Base-by-base conservation (phyloP, 2,329 filamentous ascomycete species). In the Aspergillus calidoustus region DNA sequence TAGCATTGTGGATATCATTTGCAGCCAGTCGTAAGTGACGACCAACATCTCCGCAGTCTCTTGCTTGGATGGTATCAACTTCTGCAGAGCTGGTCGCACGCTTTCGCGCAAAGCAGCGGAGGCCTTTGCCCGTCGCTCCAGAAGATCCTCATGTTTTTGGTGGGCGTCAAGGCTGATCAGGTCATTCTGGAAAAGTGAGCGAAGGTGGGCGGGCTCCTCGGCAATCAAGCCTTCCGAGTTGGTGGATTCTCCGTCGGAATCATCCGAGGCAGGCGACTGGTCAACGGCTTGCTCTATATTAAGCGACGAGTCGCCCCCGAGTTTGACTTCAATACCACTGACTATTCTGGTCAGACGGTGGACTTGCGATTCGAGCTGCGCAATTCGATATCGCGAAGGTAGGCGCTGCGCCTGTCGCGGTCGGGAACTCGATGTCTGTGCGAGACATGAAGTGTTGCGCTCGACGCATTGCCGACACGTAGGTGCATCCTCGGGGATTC, bases 161-260 rank as follows among this genome's bases (percentile, higher is more conserved):
- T 41, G 22, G 1, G 59, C 51, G 34, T 67, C 63, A 7, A 62
- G 61, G n/a, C 61, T 68, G 4, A 68, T 47, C 61, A 63, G 67
- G 34, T 68, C 63, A 46, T 68, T 68, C 19, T 68, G 63, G 22
- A 68, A 68, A 6, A 68, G 61, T 8, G 64, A 63, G 3, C 61
- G 64, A 25, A 68, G 28, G 25, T 67, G 63, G 0, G 63, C 59
- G 7, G 63, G 59, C 13, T 63, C 57, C 7, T 65, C 59, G 7
- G 63, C 50, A 25, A 58, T 50, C 4, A 62, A 47, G 4, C 62
- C 56, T 43, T 68, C 66, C 15, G 63, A 67, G 13, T 23, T 59
- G 31, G 54, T 64, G 19, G 53, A 60, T 23, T 68, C 64, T 3
- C 19, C 54, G 11, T 62, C 64, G 3, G 63, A 62, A 22, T 64